Percentiles rank a stretch among this genome's conserved stretches.
Evolutionary conservation across 73 alveolate genomes (phyloP).

Genomic region (Uronychia setigera): DNA sequence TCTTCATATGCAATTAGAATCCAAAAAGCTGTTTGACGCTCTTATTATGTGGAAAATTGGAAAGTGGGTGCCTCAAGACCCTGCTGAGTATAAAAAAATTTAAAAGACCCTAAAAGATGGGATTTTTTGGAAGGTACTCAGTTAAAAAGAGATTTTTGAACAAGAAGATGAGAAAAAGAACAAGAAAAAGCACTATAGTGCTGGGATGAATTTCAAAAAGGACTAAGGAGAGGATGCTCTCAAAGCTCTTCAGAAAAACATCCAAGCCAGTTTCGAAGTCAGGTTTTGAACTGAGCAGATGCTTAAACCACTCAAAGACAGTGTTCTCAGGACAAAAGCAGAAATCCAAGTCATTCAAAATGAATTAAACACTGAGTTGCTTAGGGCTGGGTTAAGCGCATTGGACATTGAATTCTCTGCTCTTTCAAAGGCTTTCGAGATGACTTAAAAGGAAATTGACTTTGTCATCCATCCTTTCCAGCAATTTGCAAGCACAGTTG

Average conservation of each 20-base stretch:
- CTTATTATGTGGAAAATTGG: constrained; percentile 39
- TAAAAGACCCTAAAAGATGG: constrained; percentile 29
- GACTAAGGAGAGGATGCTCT: neutral
- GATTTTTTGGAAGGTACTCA: constrained; percentile 43
- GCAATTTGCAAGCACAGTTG: constrained; percentile 48
- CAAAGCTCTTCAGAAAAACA: neutral
- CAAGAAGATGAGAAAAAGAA: neutral
- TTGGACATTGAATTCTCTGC: constrained; percentile 23
- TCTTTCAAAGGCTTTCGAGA: constrained; percentile 24
- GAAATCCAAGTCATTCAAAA: constrained; percentile 33
- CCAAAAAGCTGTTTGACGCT: constrained; percentile 42
- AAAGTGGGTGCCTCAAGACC: constrained; percentile 42
- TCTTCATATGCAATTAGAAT: constrained; percentile 30
- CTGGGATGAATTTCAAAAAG: neutral
- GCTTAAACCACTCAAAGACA: neutral
- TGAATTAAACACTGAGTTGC: constrained; percentile 21
- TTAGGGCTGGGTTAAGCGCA: constrained; percentile 14
- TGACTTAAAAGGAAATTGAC: constrained; percentile 22
- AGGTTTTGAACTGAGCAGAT: neutral
- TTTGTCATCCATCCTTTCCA: constrained; percentile 44
- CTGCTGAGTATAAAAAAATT: constrained; percentile 4
- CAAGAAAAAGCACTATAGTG: neutral
- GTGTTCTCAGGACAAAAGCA: constrained; percentile 6
- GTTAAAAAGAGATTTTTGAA: constrained; percentile 30
- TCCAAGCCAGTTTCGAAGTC: neutral